A percentile compares a stretch with the other conserved stretches of the same genome.
Conservation (phyloP, 805 yeast genomes). For the Blastobotrys chiropterorum region DNA sequence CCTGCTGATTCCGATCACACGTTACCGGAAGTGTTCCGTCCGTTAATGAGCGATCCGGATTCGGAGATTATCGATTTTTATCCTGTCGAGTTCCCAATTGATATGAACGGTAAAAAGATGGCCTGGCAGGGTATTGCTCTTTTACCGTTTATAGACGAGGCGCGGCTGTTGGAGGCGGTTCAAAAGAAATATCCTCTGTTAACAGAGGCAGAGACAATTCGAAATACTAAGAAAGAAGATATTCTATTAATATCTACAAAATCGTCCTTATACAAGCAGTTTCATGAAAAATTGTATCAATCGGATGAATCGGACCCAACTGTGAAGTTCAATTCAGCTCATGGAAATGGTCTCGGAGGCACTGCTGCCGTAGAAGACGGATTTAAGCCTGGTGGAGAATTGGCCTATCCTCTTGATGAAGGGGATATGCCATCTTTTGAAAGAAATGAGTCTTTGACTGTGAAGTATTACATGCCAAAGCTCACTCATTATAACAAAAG, state of each 20-base stretch:
- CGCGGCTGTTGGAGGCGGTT: conserved; percentile 62
- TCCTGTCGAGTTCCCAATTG: conserved; percentile 81
- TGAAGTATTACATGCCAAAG: conserved; percentile 57
- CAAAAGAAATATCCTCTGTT: conserved; percentile 55
- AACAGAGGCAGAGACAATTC: conserved; percentile 56
- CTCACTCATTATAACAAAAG: conserved; percentile 57
- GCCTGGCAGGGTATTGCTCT: conserved; percentile 93
- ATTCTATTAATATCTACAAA: conserved; percentile 59
- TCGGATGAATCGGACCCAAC: conserved; percentile 5
- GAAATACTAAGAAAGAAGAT: conserved; percentile 69
- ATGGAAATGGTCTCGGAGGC: conserved; percentile 33
- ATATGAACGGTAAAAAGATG: conserved; percentile 93
- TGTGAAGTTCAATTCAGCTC: conserved; percentile 30
- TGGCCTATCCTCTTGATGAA: conserved; percentile 40
- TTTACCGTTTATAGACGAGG: conserved; percentile 84
- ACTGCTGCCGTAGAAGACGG: conserved; percentile 22
- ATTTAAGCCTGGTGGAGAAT: conserved; percentile 34
- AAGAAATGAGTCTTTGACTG: conserved; percentile 36
- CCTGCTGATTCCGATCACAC: conserved; percentile 92
- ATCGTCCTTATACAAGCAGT: conserved; percentile 46
- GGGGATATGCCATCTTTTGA: conserved; percentile 41
- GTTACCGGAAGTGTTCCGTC: conserved; percentile 73
- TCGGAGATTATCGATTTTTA: conserved; percentile 88
- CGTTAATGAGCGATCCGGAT: conserved; percentile 69
- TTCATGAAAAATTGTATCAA: conserved; percentile 13